phyloP scores from a whole-genome alignment of 441 rosid species.

The Viola pubescens region DNA sequence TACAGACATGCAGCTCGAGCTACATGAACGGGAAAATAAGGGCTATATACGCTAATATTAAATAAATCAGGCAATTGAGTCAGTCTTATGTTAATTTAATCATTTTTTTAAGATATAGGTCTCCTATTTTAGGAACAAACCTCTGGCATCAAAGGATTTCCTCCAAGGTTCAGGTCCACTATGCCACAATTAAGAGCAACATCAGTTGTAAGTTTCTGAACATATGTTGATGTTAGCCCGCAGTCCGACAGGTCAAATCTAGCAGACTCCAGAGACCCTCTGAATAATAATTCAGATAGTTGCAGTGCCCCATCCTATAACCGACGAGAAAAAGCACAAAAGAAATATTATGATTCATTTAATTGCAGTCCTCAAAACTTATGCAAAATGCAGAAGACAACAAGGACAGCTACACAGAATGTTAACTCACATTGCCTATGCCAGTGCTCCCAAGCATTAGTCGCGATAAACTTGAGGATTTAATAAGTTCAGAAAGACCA shows the following conservation, averaged over 20 bases:
- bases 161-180: slow-evolving; percentile 69
- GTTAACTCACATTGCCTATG: slow-evolving; percentile 66
- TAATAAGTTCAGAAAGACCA: slow-evolving; percentile 66
- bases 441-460: slow-evolving; percentile 74
- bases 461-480: slow-evolving; percentile 53
- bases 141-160: slow-evolving; percentile 65
- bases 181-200: slow-evolving; percentile 38
- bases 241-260: slow-evolving; percentile 79
- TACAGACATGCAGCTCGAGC: no score
- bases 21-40: no score
- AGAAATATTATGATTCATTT: background rate
- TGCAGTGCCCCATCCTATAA: slow-evolving; percentile 67
- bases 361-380: background rate
- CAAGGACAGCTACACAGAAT: slow-evolving; percentile 4
- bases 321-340: slow-evolving; percentile 1
- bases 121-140: slow-evolving; percentile 25
- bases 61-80: no score
- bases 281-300: slow-evolving; percentile 51
- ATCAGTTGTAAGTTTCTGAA: slow-evolving; percentile 33
- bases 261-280: slow-evolving; percentile 48
- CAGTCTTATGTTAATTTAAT: no score
- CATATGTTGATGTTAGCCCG: slow-evolving; percentile 42
- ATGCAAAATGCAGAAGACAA: background rate
- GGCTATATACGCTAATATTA: no score
- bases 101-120: no score